Evolutionary conservation across 495 filamentous ascomycete species (phyloP), one percentile per base, ranked within the genome.

Genomic region (Talaromyces proteolyticus): DNA sequence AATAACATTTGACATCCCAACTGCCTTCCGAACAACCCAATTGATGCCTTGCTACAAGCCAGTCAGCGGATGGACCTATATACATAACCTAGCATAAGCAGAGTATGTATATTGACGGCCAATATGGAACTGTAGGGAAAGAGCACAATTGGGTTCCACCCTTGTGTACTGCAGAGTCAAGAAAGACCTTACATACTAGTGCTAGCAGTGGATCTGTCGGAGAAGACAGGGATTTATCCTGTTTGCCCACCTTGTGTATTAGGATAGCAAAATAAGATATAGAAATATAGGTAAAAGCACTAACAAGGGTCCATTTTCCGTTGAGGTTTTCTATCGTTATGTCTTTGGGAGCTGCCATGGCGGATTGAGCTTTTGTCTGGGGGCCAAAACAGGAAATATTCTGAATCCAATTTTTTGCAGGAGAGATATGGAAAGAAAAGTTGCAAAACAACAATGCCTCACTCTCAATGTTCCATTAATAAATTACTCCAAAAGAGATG

Each of bases 151-250:
- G 26, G 26, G 26, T 29, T 29, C 12, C 5, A 6, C 26, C 26
- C 12, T 29, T 12, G 26, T 29, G 12, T 29, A 29, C 26, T 29
- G n/a, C n/a, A n/a, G n/a, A n/a, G n/a, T n/a, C n/a, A n/a, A n/a
- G n/a, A n/a, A n/a, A n/a, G n/a, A n/a, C n/a, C 12, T 29, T 12
- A 29, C 26, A 29, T 74, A 81, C 78, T 63, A 92, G 73, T 34
- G 75, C 60, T 41, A 95, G 84, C 50, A 87, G 75, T 5, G 85
- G 72, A 53, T 93, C 88, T 38, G 80, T 70, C 57, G 77, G 69
- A 65, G 84, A 79, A 56, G 87, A 91, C 59, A 89, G 79, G 57
- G 77, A 71, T 64, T 91, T 86, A 75, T 93, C 90, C 89, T 92
- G 61, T 57, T 34, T 20, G 25, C 12, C 14, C 45, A 45, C 12